Evolutionary conservation across 345 rosid species (phyloP).

Genomic region (Heritiera littoralis): DNA sequence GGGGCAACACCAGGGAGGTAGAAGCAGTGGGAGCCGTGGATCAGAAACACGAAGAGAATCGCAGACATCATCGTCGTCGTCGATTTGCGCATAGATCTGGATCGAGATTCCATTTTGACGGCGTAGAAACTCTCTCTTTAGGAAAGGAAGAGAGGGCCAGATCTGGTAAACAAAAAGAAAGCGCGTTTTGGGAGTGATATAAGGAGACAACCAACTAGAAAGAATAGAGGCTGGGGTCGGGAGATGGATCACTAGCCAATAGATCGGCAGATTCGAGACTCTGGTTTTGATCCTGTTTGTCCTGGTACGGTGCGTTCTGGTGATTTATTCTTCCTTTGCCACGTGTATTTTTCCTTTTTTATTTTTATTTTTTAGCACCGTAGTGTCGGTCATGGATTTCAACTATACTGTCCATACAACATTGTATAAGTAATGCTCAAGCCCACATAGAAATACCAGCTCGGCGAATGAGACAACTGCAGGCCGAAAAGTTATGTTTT

Average conservation of each 20-base stretch:
- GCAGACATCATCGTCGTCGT: conserved; percentile 18
- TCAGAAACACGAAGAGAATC: conserved; percentile 38
- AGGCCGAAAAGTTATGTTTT: too few species aligned
- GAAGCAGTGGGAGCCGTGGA: conserved; percentile 70
- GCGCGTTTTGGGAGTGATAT: conserved; percentile 2
- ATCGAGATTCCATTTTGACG: conserved; percentile 46
- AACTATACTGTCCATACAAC: too few species aligned
- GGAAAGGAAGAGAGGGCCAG: conserved; percentile 17
- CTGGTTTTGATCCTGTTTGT: not conserved
- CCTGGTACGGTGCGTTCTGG: not conserved
- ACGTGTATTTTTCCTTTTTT: not conserved
- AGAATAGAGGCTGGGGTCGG: not conserved
- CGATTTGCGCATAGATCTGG: conserved; percentile 22
- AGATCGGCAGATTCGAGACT: not conserved
- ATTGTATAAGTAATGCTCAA: too few species aligned
- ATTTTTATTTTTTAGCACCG: too few species aligned
- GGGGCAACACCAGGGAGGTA: conserved; percentile 99
- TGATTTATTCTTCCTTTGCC: not conserved
- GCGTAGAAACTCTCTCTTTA: conserved; percentile 14
- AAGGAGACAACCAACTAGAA: conserved; percentile 14
- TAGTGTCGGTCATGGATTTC: not conserved
- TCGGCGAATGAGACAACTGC: too few species aligned
- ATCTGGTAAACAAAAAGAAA: conserved; percentile 25
- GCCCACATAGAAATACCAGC: too few species aligned
- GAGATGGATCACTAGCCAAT: not conserved